A percentile compares a stretch with the other conserved stretches of the same genome.
Evolutionary conservation across 805 yeast genomes (phyloP).

Genomic region (Dipodascopsis uninucleata): DNA sequence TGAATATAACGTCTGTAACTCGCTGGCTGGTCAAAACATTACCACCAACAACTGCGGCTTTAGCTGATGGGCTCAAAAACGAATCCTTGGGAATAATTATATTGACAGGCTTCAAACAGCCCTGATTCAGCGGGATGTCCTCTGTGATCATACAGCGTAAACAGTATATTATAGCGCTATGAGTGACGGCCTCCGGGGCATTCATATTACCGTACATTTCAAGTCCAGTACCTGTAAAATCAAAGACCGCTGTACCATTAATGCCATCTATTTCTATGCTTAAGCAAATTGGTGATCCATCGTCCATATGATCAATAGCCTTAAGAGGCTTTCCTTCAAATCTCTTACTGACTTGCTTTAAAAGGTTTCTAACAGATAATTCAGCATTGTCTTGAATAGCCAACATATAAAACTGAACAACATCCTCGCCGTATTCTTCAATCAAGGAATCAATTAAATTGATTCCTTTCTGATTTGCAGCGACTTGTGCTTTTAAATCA

Average conservation of each 20-base stretch:
- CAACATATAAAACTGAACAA: conserved; percentile 68
- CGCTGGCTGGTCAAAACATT: conserved; percentile 94
- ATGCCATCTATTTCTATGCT: conserved; percentile 48
- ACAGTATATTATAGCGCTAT: conserved; percentile 84
- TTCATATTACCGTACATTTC: conserved; percentile 86
- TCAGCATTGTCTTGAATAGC: conserved; percentile 82
- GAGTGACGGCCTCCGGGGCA: conserved; percentile 88
- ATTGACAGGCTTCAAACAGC: conserved; percentile 77
- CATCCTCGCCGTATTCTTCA: conserved; percentile 56
- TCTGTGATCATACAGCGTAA: conserved; percentile 78
- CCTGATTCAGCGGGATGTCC: conserved; percentile 90
- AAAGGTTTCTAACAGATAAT: conserved; percentile 56
- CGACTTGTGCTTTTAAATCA: conserved; percentile 79
- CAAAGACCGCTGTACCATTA: conserved; percentile 65
- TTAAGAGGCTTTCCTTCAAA: conserved; percentile 38
- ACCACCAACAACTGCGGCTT: conserved; percentile 93
- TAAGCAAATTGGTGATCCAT: conserved; percentile 66
- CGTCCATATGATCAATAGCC: conserved; percentile 72
- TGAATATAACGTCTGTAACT: conserved; percentile 81
- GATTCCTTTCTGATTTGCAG: conserved; percentile 86
- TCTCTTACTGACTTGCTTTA: conserved; percentile 45
- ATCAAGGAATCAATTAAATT: conserved; percentile 57
- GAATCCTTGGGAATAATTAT: conserved; percentile 62
- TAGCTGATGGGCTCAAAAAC: conserved; percentile 68
- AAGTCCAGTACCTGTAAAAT: conserved; percentile 81